phyloP scores from a whole-genome alignment of 257 asterid genomes.

The Primulina eburnea region DNA sequence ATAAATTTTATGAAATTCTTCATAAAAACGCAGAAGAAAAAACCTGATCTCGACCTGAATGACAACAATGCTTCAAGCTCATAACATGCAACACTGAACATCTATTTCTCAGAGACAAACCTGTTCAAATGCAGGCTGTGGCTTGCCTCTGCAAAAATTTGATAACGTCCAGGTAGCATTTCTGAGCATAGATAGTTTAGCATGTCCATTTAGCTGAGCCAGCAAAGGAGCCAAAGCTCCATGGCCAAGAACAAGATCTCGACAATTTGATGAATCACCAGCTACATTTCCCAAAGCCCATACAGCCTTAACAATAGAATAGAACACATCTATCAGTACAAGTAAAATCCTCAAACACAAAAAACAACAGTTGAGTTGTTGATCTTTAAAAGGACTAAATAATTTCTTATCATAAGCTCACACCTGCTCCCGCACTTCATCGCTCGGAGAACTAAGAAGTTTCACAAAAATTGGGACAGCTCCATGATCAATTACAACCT shows the following conservation, averaged over 20 bases:
- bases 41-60: not conserved
- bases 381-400: not conserved
- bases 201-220: conserved; percentile 14
- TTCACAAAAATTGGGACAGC: conserved; percentile 29
- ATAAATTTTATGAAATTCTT: not conserved
- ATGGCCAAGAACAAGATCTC: conserved; percentile 14
- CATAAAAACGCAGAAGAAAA: not conserved
- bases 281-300: conserved; percentile 18
- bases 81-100: not conserved
- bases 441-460: conserved; percentile 28
- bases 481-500: conserved; percentile 26
- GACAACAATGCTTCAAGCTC: not conserved
- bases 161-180: conserved; percentile 18
- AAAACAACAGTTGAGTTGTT: not conserved
- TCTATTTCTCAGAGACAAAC: not conserved
- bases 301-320: conserved; percentile 3
- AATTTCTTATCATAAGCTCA: not conserved
- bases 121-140: conserved; percentile 19
- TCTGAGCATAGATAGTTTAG: conserved; percentile 15
- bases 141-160: conserved; percentile 16
- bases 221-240: conserved; percentile 22
- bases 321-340: not conserved
- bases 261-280: conserved; percentile 9
- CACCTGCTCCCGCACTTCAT: conserved; percentile 30
- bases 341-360: not conserved